These are phyloP conservation scores for Actinidia chinensis DNA, from an alignment of 179 eudicot species.

Conservation along the genomic window DNA sequence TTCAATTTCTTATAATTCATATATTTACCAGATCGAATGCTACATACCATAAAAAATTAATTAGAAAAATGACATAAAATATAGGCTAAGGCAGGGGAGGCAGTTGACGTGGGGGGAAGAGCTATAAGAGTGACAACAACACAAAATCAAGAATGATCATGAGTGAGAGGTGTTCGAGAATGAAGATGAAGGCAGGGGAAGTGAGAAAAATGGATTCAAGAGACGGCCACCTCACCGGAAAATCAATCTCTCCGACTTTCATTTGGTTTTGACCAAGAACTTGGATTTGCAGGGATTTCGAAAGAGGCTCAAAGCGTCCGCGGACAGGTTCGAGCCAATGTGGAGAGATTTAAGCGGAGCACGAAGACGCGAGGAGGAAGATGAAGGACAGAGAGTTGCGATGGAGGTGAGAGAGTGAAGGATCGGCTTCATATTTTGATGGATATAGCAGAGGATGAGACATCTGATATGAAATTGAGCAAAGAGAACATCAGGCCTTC, in stretches of 20 bases:
- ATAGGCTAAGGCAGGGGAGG: slow-evolving; percentile 16
- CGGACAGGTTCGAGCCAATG: slow-evolving; percentile 31
- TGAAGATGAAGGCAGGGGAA: slow-evolving; percentile 32
- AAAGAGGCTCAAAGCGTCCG: slow-evolving; percentile 27
- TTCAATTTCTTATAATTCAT: too few species aligned
- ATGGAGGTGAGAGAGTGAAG: slow-evolving; percentile 16
- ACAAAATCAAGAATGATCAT: slow-evolving; percentile 37
- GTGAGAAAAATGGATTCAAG: slow-evolving; percentile 29
- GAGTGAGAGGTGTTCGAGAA: slow-evolving; percentile 37
- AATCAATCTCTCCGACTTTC: slow-evolving; percentile 29
- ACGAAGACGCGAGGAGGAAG: slow-evolving; percentile 26
- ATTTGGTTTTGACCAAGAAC: slow-evolving; percentile 37
- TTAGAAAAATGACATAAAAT: too few species aligned
- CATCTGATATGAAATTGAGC: slow-evolving; percentile 29
- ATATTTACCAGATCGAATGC: too few species aligned
- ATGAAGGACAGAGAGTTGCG: neutral
- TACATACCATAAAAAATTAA: too few species aligned
- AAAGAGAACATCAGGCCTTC: slow-evolving; percentile 44
- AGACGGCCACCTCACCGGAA: slow-evolving; percentile 28
- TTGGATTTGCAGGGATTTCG: slow-evolving; percentile 42
- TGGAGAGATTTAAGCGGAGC: slow-evolving; percentile 36
- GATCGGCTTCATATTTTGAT: slow-evolving; percentile 39
- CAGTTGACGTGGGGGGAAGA: slow-evolving; percentile 32
- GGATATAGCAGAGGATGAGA: slow-evolving; percentile 35
- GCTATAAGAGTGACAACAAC: slow-evolving; percentile 32